Evolutionary conservation across 1,139 yeast genomes (phyloP).

Genomic region (Fermentozyma sake): DNA sequence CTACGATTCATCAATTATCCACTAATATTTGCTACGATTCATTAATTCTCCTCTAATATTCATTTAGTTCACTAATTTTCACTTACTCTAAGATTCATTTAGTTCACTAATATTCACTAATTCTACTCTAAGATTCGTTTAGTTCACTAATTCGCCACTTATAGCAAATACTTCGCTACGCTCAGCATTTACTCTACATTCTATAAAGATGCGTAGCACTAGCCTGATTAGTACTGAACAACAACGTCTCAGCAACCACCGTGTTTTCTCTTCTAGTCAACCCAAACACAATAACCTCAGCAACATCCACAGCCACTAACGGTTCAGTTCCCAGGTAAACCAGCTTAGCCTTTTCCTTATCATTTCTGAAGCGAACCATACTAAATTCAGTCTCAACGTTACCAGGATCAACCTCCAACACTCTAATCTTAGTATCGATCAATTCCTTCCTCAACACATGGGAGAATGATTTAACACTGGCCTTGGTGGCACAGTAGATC

Average conservation of each 20-base stretch:
- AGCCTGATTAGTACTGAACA: conserved; percentile 78
- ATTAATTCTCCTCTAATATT: no score
- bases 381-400: conserved; percentile 87
- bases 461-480: conserved; percentile 74
- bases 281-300: conserved; percentile 73
- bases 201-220: conserved; percentile 55
- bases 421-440: conserved; percentile 68
- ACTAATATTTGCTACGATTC: no score
- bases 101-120: no score
- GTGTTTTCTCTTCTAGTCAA: conserved; percentile 68
- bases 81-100: no score
- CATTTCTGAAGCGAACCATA: conserved; percentile 71
- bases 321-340: conserved; percentile 76
- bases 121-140: no score
- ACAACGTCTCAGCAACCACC: conserved; percentile 73
- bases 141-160: no score
- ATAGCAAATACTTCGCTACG: no score
- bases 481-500: conserved; percentile 86
- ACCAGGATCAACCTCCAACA: conserved; percentile 84
- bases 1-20: no score
- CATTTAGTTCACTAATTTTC: no score
- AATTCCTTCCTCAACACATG: conserved; percentile 75
- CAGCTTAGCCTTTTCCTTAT: conserved; percentile 58
- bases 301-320: conserved; percentile 70
- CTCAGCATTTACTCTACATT: conserved; percentile 7